phyloP scores from a whole-genome alignment of 169 alveolate genomes.

The Plasmodium coatneyi region DNA sequence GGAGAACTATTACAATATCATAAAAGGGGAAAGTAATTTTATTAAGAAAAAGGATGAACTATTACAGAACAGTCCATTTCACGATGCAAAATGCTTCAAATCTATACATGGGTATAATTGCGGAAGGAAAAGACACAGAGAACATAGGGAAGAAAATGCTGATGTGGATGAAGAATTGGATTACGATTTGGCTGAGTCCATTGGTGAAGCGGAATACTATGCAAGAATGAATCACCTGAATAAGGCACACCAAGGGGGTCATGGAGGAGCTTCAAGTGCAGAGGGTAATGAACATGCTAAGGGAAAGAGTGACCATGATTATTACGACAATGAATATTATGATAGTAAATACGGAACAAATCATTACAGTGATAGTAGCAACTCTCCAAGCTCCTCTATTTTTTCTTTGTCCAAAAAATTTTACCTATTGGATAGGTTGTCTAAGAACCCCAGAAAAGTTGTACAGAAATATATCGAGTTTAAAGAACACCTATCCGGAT shows the following conservation, averaged over 20 bases:
- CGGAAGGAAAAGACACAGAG: neutral
- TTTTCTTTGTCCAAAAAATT: slow-evolving; percentile 13
- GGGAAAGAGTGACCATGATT: neutral
- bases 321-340: neutral
- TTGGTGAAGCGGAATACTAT: neutral
- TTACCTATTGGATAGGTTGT: slow-evolving; percentile 18
- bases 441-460: slow-evolving; percentile 29
- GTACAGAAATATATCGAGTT: slow-evolving; percentile 48
- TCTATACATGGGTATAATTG: slow-evolving; percentile 11
- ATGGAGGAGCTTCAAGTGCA: neutral
- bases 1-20: slow-evolving; percentile 14
- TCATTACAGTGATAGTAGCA: neutral
- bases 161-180: slow-evolving; percentile 48
- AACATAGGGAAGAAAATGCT: neutral
- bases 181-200: slow-evolving; percentile 23
- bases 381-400: neutral
- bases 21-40: slow-evolving; percentile 31
- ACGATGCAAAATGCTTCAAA: slow-evolving; percentile 31
- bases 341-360: neutral
- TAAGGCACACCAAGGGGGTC: neutral
- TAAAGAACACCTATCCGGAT: slow-evolving; percentile 25
- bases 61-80: slow-evolving; percentile 49
- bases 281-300: neutral
- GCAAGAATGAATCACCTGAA: neutral
- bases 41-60: slow-evolving; percentile 42